Conservation (phyloP, 768 basidiomycete genomes). For the Tulasnella calospora region DNA sequence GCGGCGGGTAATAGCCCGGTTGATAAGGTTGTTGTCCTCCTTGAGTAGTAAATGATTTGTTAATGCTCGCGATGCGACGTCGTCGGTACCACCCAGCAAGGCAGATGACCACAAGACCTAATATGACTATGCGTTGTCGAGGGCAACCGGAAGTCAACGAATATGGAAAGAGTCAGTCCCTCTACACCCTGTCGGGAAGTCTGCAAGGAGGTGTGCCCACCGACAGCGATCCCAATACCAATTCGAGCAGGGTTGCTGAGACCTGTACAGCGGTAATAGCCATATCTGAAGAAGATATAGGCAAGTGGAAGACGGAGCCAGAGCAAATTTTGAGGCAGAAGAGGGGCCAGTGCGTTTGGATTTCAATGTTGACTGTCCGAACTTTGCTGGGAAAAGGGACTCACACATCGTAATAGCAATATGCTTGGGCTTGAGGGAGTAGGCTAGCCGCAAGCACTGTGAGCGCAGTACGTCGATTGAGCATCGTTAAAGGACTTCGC, state of each 20-base stretch:
- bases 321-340: background rate
- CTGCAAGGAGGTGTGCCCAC: background rate
- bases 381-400: background rate
- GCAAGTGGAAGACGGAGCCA: background rate
- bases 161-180: background rate
- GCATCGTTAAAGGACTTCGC: background rate
- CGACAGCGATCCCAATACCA: constrained; percentile 15
- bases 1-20: background rate
- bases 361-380: background rate
- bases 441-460: background rate
- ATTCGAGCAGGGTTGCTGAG: constrained; percentile 6
- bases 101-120: background rate
- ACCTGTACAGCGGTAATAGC: constrained; percentile 5
- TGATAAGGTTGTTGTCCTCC: background rate
- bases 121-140: background rate
- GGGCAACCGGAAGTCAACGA: background rate
- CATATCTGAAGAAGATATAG: background rate
- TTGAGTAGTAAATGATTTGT: background rate
- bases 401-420: background rate
- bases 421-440: background rate
- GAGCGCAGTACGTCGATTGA: background rate
- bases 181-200: too few relatives aligned
- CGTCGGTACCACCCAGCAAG: background rate
- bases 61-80: background rate
- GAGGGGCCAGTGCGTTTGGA: background rate